Evolutionary conservation across 495 filamentous ascomycete species (phyloP).

Genomic region (Penicillium paxilli): DNA sequence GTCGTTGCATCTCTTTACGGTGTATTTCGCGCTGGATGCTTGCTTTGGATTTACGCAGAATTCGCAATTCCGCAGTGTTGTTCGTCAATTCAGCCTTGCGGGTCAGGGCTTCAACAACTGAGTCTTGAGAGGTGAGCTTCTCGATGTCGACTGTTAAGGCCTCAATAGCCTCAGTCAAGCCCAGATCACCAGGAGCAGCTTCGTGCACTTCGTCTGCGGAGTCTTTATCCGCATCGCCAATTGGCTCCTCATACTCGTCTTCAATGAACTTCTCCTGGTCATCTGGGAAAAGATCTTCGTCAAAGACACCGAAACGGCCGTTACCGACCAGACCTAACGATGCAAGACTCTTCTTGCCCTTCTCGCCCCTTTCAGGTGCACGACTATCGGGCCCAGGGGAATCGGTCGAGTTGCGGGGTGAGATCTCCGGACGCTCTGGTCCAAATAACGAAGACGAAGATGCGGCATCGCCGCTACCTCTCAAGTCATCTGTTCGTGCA

Average conservation of each 20-base stretch:
- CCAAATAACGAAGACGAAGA: slow-evolving; percentile 32
- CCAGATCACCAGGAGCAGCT: slow-evolving; percentile 93
- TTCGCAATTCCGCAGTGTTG: slow-evolving; percentile 88
- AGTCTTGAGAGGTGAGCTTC: slow-evolving; percentile 81
- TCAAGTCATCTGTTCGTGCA: slow-evolving; percentile 62
- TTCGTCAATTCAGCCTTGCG: slow-evolving; percentile 96
- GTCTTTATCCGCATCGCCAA: slow-evolving; percentile 57
- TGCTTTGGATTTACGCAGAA: slow-evolving; percentile 89
- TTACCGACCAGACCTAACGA: slow-evolving; percentile 86
- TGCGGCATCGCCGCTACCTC: slow-evolving; percentile 51
- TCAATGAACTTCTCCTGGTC: slow-evolving; percentile 84
- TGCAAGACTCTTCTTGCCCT: slow-evolving; percentile 78
- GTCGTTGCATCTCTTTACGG: slow-evolving; percentile 91
- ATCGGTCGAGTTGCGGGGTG: slow-evolving; percentile 60
- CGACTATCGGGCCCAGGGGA: slow-evolving; percentile 36
- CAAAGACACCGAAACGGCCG: slow-evolving; percentile 84
- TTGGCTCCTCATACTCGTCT: slow-evolving; percentile 78
- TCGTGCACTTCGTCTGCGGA: slow-evolving; percentile 85
- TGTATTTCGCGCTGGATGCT: slow-evolving; percentile 90
- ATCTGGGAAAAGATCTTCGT: slow-evolving; percentile 91
- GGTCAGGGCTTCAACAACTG: slow-evolving; percentile 86
- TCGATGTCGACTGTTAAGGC: slow-evolving; percentile 85
- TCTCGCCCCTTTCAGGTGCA: slow-evolving; percentile 34
- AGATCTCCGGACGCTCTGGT: slow-evolving; percentile 48
- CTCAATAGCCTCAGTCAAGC: slow-evolving; percentile 88